Conservation (phyloP, 306 rosid species). For the Gillenia trifoliata region DNA sequence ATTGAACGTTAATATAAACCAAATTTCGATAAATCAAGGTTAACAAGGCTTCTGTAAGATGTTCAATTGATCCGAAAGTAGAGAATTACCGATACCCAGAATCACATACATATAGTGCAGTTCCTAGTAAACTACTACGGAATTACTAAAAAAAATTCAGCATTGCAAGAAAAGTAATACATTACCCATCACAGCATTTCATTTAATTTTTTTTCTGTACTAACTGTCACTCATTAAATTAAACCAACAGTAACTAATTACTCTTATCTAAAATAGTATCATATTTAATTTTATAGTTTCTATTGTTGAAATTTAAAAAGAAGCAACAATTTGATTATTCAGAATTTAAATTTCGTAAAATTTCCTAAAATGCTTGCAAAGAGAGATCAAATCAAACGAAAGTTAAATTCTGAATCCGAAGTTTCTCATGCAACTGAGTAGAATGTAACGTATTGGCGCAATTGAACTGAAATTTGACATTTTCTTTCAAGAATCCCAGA, state of each 20-base stretch:
- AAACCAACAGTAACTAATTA: constrained; percentile 5
- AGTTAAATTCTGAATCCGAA: constrained; percentile 17
- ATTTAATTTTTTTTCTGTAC: neutral
- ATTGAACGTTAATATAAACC: neutral
- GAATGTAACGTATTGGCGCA: neutral
- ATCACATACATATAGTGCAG: neutral
- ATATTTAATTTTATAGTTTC: neutral
- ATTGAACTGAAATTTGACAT: neutral
- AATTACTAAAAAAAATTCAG: neutral
- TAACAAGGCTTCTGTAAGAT: neutral
- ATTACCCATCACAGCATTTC: neutral
- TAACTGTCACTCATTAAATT: neutral
- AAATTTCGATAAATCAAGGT: neutral
- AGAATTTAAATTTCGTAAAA: neutral
- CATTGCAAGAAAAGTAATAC: neutral
- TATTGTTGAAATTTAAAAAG: neutral
- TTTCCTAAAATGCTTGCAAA: neutral
- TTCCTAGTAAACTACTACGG: neutral
- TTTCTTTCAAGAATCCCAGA: neutral
- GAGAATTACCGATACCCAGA: neutral
- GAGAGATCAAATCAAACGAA: constrained; percentile 4
- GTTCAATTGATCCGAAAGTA: neutral
- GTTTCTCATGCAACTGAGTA: neutral
- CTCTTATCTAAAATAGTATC: neutral
- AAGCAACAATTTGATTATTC: neutral